phyloP scores from a whole-genome alignment of 169 alveolate species.

The Plasmodium adleri region DNA sequence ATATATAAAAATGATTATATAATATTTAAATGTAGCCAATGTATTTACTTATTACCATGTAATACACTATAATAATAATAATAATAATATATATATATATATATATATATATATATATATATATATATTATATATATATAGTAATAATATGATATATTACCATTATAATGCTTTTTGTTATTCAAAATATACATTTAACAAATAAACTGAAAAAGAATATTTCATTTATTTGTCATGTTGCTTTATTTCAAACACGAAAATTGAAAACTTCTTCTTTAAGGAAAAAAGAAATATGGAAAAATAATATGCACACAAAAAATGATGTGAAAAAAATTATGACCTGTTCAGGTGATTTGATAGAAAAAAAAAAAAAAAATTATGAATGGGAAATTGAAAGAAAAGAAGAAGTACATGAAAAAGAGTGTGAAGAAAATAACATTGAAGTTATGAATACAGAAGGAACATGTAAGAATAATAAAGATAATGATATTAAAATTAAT shows the following conservation, averaged over 20 bases:
- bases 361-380: constrained; percentile 39
- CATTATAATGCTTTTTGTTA: too few species aligned
- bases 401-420: not conserved
- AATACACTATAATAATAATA: too few species aligned
- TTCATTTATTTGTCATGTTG: too few species aligned
- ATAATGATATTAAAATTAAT: not conserved
- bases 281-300: not conserved
- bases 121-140: too few species aligned
- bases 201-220: too few species aligned
- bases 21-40: too few species aligned
- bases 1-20: too few species aligned
- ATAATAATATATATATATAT: too few species aligned
- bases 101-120: too few species aligned
- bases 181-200: too few species aligned
- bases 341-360: constrained; percentile 47
- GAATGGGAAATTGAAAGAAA: not conserved
- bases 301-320: constrained; percentile 31
- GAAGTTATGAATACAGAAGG: not conserved
- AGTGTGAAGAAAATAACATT: not conserved
- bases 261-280: constrained; percentile 19
- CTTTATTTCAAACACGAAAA: constrained; percentile 16
- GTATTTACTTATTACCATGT: too few species aligned
- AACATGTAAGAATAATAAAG: not conserved
- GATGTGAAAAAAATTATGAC: constrained; percentile 22
- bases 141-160: too few species aligned